Conservation (phyloP, 2,329 filamentous ascomycete genomes). For the Fonsecaea multimorphosa region DNA sequence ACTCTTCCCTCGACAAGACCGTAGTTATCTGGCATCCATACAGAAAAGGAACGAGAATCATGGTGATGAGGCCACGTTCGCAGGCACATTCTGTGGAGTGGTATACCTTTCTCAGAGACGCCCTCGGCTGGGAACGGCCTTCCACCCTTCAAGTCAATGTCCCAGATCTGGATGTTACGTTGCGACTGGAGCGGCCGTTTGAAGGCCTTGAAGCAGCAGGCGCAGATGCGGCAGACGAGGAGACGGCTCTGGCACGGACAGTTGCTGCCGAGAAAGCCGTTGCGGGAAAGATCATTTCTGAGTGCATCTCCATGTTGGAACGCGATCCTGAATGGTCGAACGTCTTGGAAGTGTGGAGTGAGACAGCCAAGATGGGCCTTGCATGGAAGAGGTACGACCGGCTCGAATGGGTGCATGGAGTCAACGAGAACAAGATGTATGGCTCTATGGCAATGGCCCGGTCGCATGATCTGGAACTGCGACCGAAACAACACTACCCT, state of each 20-base stretch:
- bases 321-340: slow-evolving; percentile 64
- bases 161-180: slow-evolving; percentile 65
- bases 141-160: slow-evolving; percentile 65
- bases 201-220: slow-evolving; percentile 54
- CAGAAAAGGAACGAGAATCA: slow-evolving; percentile 62
- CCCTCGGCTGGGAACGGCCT: slow-evolving; percentile 64
- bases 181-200: slow-evolving; percentile 67
- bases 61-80: slow-evolving; percentile 67
- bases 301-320: slow-evolving; percentile 65
- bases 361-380: slow-evolving; percentile 65
- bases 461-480: slow-evolving; percentile 69
- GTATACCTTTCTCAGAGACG: slow-evolving; percentile 69
- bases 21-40: slow-evolving; percentile 66
- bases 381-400: slow-evolving; percentile 73
- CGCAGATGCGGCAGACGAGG: slow-evolving; percentile 47
- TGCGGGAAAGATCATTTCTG: slow-evolving; percentile 61
- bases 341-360: slow-evolving; percentile 65
- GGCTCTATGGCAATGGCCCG: slow-evolving; percentile 70
- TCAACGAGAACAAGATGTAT: slow-evolving; percentile 71
- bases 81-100: slow-evolving; percentile 69
- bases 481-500: slow-evolving; percentile 69
- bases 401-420: slow-evolving; percentile 70
- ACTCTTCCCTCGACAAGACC: slow-evolving; percentile 70
- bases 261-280: slow-evolving; percentile 60
- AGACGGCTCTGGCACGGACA: slow-evolving; percentile 47